Percentiles rank a stretch among this genome's conserved stretches.
phyloP scores from a whole-genome alignment of 2,329 filamentous ascomycete species.

The Xylariaceae sp. region DNA sequence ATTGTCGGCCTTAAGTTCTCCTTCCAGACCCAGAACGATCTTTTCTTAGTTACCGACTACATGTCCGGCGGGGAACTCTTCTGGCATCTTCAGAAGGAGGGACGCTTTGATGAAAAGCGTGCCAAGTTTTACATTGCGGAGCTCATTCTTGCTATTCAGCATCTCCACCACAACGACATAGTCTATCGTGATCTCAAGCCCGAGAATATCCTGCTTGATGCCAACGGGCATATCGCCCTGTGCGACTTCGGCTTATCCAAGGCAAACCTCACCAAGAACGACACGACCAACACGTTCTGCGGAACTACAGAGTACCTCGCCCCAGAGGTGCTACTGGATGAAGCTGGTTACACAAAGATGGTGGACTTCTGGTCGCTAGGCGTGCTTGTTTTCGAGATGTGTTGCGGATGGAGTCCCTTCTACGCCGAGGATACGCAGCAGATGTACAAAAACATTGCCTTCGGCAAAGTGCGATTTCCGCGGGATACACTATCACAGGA shows the following conservation, averaged over 20 bases:
- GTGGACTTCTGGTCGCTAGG: conserved; percentile 99
- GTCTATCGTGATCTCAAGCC: conserved; percentile 97
- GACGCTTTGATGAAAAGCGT: conserved; percentile 88
- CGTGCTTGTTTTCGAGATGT: conserved; percentile 99
- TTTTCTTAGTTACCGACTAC: conserved; percentile 98
- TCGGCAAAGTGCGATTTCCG: conserved; percentile 96
- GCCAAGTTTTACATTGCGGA: conserved; percentile 99
- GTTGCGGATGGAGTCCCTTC: conserved; percentile 98
- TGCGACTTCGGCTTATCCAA: conserved; percentile 98
- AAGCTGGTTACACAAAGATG: conserved; percentile 99
- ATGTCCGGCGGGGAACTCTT: conserved; percentile 99
- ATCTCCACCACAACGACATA: conserved; percentile 95
- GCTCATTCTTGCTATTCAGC: conserved; percentile 90
- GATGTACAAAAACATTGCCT: conserved; percentile 99
- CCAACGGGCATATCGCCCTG: conserved; percentile 95
- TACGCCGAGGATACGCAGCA: conserved; percentile 99
- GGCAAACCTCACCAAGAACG: conserved; percentile 94
- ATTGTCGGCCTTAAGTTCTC: conserved; percentile 98
- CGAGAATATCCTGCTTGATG: conserved; percentile 95
- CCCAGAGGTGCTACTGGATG: conserved; percentile 91
- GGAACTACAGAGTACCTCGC: conserved; percentile 97
- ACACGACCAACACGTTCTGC: conserved; percentile 98
- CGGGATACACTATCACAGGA: conserved; percentile 92
- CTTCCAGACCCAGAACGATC: conserved; percentile 94
- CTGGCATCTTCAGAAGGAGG: conserved; percentile 98